phyloP scores from a whole-genome alignment of 1,284 basidiomycete species.

The Sparassis latifolia region DNA sequence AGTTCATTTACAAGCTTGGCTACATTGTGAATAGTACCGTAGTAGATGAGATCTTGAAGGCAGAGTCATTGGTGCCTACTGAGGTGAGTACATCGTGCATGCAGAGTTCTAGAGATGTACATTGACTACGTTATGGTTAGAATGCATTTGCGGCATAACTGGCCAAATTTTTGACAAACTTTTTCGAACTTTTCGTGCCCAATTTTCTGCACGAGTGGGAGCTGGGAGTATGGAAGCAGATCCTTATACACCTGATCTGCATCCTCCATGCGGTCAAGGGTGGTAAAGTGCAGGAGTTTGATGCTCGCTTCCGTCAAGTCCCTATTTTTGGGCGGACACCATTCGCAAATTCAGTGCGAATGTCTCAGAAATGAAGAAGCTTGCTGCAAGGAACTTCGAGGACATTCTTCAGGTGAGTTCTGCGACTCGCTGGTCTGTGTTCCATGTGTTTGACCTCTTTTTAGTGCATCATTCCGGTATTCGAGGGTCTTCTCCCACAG shows the following conservation, averaged over 20 bases:
- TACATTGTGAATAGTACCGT: not conserved
- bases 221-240: not conserved
- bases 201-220: not conserved
- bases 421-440: not conserved
- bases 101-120: not conserved
- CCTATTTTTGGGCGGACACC: not conserved
- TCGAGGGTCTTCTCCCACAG: slow-evolving; percentile 28
- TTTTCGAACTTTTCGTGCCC: not conserved
- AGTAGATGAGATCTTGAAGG: not conserved
- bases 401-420: slow-evolving; percentile 23
- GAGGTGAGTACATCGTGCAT: not conserved
- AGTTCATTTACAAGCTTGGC: not conserved
- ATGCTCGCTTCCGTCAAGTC: not conserved
- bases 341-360: slow-evolving; percentile 14
- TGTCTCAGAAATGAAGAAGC: slow-evolving; percentile 16
- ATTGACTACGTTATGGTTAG: not conserved
- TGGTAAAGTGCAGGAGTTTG: not conserved
- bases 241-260: not conserved
- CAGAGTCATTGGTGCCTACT: not conserved
- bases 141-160: not conserved
- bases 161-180: not conserved
- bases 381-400: slow-evolving; percentile 29
- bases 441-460: not conserved
- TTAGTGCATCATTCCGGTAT: slow-evolving; percentile 27
- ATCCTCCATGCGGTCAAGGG: not conserved